Percentiles rank a stretch among this genome's conserved stretches.
Conservation (phyloP, 1,139 yeast genomes). For the Hyphopichia pseudoburtonii region DNA sequence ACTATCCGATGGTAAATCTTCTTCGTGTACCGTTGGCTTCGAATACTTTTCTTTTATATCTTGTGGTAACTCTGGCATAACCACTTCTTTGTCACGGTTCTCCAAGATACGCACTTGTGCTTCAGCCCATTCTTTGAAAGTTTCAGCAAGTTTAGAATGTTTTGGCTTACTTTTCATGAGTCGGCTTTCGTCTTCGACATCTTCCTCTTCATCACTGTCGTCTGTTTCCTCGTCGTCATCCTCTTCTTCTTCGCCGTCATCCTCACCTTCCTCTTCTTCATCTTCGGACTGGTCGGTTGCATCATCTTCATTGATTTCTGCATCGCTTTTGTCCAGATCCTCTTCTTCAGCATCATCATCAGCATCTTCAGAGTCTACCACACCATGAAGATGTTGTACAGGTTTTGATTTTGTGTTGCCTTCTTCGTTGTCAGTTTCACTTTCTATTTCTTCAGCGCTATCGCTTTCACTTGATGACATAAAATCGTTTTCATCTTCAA, state of each 20-base stretch:
- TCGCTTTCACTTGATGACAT: slow-evolving; percentile 19
- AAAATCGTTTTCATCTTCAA: slow-evolving; percentile 45
- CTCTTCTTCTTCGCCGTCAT: slow-evolving; percentile 24
- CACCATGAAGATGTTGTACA: too few relatives aligned
- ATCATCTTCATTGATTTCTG: slow-evolving; percentile 10
- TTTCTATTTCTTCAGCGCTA: slow-evolving; percentile 9
- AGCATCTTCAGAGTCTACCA: slow-evolving; percentile 18
- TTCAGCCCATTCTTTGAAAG: slow-evolving; percentile 63
- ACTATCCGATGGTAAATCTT: slow-evolving; percentile 59
- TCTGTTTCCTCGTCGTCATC: slow-evolving; percentile 17
- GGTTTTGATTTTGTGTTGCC: slow-evolving; percentile 30
- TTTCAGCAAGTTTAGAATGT: slow-evolving; percentile 40
- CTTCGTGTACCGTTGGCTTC: slow-evolving; percentile 49
- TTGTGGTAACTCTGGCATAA: slow-evolving; percentile 51
- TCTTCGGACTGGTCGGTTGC: slow-evolving; percentile 11
- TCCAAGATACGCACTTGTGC: slow-evolving; percentile 55
- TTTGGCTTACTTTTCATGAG: slow-evolving; percentile 40
- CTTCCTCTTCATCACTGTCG: slow-evolving; percentile 18
- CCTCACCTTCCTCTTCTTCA: slow-evolving; percentile 36
- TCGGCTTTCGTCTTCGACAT: slow-evolving; percentile 29
- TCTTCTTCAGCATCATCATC: slow-evolving; percentile 8
- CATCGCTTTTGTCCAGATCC: slow-evolving; percentile 4
- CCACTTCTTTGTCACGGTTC: slow-evolving; percentile 50
- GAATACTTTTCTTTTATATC: slow-evolving; percentile 46
- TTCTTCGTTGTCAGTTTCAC: slow-evolving; percentile 26